These are phyloP conservation scores for Volvox africanus DNA, from an alignment of 139 green algal species.

Conservation along the genomic window DNA sequence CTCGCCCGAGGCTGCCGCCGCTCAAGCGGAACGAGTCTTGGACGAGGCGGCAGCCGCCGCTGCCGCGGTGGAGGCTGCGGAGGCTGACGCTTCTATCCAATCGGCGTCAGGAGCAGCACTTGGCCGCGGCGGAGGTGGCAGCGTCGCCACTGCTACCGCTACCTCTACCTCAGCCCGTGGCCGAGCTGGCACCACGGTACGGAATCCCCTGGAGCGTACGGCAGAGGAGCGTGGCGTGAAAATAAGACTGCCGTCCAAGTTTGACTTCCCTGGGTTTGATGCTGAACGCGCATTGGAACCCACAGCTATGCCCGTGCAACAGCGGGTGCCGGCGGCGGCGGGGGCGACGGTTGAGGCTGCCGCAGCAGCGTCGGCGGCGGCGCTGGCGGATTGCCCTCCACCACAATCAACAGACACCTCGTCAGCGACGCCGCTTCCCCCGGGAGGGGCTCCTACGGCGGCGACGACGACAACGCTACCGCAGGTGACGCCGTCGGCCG, in stretches of 20 bases:
- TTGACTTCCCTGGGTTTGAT: constrained; percentile 56
- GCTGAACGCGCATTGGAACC: not conserved
- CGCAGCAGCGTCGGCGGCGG: not conserved
- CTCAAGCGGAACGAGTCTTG: not conserved
- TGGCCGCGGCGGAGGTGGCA: no score
- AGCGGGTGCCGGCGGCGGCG: not conserved
- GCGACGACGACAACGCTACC: not conserved
- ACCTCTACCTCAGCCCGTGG: not conserved
- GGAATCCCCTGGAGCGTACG: not conserved
- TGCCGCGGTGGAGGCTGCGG: not conserved
- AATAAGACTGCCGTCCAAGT: constrained; percentile 42
- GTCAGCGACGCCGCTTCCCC: not conserved
- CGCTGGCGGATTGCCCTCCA: not conserved
- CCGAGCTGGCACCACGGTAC: not conserved
- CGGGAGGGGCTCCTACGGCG: not conserved
- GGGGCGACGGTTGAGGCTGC: not conserved
- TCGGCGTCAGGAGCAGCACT: not conserved
- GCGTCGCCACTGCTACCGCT: not conserved
- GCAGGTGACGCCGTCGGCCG: constrained; percentile 18
- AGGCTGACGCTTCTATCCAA: not conserved
- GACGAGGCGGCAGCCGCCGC: not conserved
- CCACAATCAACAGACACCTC: not conserved
- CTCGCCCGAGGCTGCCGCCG: not conserved
- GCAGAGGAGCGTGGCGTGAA: not conserved
- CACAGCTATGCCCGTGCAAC: not conserved